phyloP scores from a whole-genome alignment of 83 land plant genomes.

The Isoetes engelmannii region DNA sequence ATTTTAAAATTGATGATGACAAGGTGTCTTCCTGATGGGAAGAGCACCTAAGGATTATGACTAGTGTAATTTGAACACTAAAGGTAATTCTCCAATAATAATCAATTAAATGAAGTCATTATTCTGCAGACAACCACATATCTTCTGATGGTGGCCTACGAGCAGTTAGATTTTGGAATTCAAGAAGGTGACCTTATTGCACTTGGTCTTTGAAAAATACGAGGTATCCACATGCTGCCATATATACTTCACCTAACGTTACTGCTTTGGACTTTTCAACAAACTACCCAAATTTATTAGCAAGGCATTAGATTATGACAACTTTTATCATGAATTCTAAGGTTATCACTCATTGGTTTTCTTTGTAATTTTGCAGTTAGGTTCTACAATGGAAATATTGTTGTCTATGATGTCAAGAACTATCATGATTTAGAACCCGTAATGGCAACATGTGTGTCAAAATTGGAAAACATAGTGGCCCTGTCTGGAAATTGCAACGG shows the following conservation, averaged over 20 bases:
- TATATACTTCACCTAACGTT: conserved; percentile 29
- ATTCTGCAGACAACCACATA: conserved; percentile 26
- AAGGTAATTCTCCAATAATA: no score
- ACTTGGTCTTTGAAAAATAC: conserved; percentile 42
- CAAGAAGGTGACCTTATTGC: conserved; percentile 38
- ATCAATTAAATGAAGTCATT: neutral
- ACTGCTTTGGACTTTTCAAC: conserved; percentile 36
- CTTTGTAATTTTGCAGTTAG: conserved; percentile 28
- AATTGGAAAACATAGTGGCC: conserved; percentile 38
- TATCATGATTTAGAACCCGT: conserved; percentile 28
- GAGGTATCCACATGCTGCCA: conserved; percentile 34
- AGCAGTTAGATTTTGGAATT: conserved; percentile 34
- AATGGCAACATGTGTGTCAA: conserved; percentile 22
- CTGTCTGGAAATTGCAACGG: conserved; percentile 43
- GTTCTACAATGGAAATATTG: conserved; percentile 37
- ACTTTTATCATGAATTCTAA: neutral
- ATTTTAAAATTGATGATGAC: no score
- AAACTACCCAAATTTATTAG: conserved; percentile 33
- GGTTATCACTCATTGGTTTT: neutral
- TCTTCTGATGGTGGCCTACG: conserved; percentile 36
- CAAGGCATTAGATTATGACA: conserved; percentile 16
- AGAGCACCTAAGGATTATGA: no score
- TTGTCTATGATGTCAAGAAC: conserved; percentile 37
- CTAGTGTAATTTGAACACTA: no score
- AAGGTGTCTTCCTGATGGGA: no score